Evolutionary conservation across 1,139 yeast species (phyloP).

Genomic region (Blastobotrys niveus): DNA sequence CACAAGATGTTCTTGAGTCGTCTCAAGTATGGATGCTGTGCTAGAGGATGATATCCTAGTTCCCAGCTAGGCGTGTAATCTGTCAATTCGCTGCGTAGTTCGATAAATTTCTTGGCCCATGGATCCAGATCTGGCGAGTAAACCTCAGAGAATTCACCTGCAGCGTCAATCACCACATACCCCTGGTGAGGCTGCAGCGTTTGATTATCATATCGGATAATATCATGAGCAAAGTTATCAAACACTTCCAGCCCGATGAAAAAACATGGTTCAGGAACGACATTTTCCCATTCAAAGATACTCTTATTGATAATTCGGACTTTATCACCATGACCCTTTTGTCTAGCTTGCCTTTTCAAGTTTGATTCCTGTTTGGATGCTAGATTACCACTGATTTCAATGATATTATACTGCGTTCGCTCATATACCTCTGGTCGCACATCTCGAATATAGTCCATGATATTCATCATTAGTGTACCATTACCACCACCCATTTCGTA

Average conservation of each 20-base stretch:
- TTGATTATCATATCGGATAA: constrained; percentile 64
- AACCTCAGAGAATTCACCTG: constrained; percentile 73
- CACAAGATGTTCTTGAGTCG: constrained; percentile 36
- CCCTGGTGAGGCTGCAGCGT: constrained; percentile 73
- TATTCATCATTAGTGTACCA: constrained; percentile 76
- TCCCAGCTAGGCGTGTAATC: constrained; percentile 34
- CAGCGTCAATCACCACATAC: constrained; percentile 64
- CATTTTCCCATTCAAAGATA: constrained; percentile 66
- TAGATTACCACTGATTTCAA: constrained; percentile 67
- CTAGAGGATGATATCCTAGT: constrained; percentile 37
- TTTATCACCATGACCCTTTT: constrained; percentile 44
- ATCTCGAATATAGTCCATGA: constrained; percentile 58
- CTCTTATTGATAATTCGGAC: constrained; percentile 67
- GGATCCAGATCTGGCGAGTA: constrained; percentile 64
- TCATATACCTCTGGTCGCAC: constrained; percentile 68
- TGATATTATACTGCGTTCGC: constrained; percentile 62
- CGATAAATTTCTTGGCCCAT: constrained; percentile 51
- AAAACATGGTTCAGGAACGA: constrained; percentile 66
- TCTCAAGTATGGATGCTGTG: constrained; percentile 33
- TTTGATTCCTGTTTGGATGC: constrained; percentile 53
- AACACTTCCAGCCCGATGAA: constrained; percentile 79
- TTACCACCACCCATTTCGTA: constrained; percentile 93
- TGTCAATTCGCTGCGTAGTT: constrained; percentile 45
- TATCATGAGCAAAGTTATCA: constrained; percentile 81
- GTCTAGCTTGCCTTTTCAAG: constrained; percentile 31